Evolutionary conservation across 176 grass and related monocot species (phyloP), one percentile per base, ranked within the genome.

Genomic region (Oryza coarctata): DNA sequence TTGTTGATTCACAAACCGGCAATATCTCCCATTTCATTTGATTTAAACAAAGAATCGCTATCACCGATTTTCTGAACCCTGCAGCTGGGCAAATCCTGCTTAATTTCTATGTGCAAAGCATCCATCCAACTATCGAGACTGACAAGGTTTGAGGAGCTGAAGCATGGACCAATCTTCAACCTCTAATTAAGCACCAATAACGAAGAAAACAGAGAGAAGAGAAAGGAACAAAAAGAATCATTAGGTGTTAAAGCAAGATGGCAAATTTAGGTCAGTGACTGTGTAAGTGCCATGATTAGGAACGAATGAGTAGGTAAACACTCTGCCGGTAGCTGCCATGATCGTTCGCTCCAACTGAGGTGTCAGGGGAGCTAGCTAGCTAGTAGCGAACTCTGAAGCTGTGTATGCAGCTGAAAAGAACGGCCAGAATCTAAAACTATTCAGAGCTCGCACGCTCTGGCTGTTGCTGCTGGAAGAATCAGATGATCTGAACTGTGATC

Each of bases 321-420:
- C 44, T 76, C 2, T 58, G 72, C 39, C 81, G 63, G 63, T 76
- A 25, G 73, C 72, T 84, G 45, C 25, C 55, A 60, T 60, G 12
- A 40, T 32, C 41, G 81, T 83, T 65, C 40, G 81, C 35, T 75
- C 40, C 40, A 47, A 66, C 81, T 26, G 70, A 83, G 61, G 33
- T 75, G 23, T 83, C 71, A 83, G 68, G 41, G 17, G 44, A 58
- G 22, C 17, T 35, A 45, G 50, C 6, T 6, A 36, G 9, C 40
- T 1, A 12, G 40, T 9, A 62, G 45, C n/a, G 33, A 25, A 25
- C 65, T 33, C 13, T 78, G 35, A 25, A 28, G 50, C 73, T 57
- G 65, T 18, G 47, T 6, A 52, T 28, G 22, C 79, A 81, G 23
- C 52, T 17, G 50, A 52, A 82, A 23, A 82, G 55, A 36, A 71